Conservation (phyloP, 2,329 filamentous ascomycete species). For the Stromatinia cepivora region DNA sequence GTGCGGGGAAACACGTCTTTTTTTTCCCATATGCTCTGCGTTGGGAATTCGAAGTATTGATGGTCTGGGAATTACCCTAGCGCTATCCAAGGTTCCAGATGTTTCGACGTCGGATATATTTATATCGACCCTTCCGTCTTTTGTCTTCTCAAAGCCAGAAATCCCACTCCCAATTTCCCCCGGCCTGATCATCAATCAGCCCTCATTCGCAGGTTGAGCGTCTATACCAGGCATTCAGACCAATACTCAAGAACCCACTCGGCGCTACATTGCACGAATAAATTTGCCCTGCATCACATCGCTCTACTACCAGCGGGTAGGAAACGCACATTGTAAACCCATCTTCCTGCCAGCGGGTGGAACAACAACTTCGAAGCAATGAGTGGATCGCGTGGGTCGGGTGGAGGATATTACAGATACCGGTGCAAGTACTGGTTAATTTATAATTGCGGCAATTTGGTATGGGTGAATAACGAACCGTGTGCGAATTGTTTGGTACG, state of each 20-base stretch:
- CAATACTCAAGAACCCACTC: not conserved
- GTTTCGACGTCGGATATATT: not conserved
- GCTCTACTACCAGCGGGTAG: conserved; percentile 13
- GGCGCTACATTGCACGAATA: too few relatives aligned
- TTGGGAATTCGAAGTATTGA: not conserved
- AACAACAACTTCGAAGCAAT: conserved; percentile 32
- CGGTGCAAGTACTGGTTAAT: conserved; percentile 56
- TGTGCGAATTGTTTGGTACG: conserved; percentile 54
- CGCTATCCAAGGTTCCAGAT: not conserved
- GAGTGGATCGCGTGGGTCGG: conserved; percentile 36
- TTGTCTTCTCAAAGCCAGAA: not conserved
- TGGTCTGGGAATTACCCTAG: not conserved
- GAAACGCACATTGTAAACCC: conserved; percentile 21
- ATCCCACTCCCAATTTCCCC: not conserved
- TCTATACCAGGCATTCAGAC: not conserved
- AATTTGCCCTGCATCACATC: not conserved
- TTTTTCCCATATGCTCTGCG: not conserved
- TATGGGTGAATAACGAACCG: conserved; percentile 53
- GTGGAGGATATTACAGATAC: conserved; percentile 49
- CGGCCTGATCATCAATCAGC: not conserved
- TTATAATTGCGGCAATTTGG: conserved; percentile 55
- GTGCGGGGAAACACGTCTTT: not conserved
- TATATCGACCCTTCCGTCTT: not conserved
- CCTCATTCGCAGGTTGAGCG: not conserved
- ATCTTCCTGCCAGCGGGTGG: conserved; percentile 40